These are phyloP conservation scores for Incumbomyces delicatus DNA, from an alignment of 2,329 filamentous ascomycete genomes.

Conservation along the genomic window DNA sequence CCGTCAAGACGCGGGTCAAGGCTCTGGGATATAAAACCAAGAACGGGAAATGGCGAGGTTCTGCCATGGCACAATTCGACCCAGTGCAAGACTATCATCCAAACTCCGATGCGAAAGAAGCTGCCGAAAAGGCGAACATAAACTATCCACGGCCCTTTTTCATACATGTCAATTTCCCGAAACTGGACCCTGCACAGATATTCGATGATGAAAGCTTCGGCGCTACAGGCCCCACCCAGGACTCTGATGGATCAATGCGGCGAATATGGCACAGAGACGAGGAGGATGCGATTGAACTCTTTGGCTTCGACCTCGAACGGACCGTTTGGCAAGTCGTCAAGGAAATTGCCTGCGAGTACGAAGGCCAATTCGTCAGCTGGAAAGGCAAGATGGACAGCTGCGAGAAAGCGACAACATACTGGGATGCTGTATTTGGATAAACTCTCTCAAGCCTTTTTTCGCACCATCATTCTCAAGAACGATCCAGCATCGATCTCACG, in stretches of 20 bases:
- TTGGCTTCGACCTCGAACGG: constrained; percentile 29
- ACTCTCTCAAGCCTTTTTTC: too few species aligned
- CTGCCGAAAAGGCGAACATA: constrained; percentile 11
- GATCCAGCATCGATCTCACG: too few species aligned
- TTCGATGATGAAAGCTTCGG: constrained; percentile 25
- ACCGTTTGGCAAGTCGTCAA: constrained; percentile 31
- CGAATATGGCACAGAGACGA: constrained; percentile 25
- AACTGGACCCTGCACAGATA: constrained; percentile 31
- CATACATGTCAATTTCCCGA: constrained; percentile 32
- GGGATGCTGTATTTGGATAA: constrained; percentile 25
- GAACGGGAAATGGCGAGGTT: constrained; percentile 25
- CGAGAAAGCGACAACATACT: constrained; percentile 26
- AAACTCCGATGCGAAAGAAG: constrained; percentile 20
- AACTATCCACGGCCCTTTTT: constrained; percentile 28
- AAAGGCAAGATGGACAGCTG: constrained; percentile 26
- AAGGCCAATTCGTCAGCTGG: constrained; percentile 27
- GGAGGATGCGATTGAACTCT: constrained; percentile 22
- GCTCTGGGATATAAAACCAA: constrained; percentile 25
- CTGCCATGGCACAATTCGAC: constrained; percentile 31
- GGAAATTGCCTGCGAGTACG: constrained; percentile 30
- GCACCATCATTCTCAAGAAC: too few species aligned
- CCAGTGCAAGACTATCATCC: constrained; percentile 26
- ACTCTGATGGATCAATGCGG: constrained; percentile 26
- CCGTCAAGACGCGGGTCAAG: constrained; percentile 30
- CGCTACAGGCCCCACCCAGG: constrained; percentile 22